A percentile compares a stretch with the other conserved stretches of the same genome.
Conservation (phyloP, 805 yeast species). For the Barnettozyma californica region DNA sequence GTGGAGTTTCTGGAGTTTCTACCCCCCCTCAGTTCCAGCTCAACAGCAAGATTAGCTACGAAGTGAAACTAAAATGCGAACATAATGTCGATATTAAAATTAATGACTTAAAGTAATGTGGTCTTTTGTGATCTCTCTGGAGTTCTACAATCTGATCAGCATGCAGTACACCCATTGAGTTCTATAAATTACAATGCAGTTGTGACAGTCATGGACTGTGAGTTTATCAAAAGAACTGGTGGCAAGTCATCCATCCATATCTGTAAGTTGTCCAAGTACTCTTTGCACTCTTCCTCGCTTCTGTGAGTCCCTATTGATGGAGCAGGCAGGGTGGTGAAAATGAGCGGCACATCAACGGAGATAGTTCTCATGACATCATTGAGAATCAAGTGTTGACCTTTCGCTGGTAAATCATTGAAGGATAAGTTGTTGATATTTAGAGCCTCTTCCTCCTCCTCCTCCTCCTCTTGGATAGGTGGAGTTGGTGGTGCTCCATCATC, state of each 20-base stretch:
- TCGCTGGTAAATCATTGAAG: conserved; percentile 86
- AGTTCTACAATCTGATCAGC: no score
- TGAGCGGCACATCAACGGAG: conserved; percentile 63
- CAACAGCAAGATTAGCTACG: no score
- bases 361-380: conserved; percentile 74
- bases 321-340: conserved; percentile 86
- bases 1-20: no score
- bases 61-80: no score
- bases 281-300: conserved; percentile 60
- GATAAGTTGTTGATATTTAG: conserved; percentile 37
- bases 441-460: conserved; percentile 16
- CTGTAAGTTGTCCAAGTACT: conserved; percentile 71
- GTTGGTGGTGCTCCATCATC: conserved; percentile 5
- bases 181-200: conserved; percentile 60
- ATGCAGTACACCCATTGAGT: no score
- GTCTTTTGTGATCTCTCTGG: no score
- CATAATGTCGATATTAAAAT: no score
- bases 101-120: no score
- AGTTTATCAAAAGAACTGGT: conserved; percentile 76
- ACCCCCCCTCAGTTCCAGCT: no score
- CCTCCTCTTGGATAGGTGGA: background rate
- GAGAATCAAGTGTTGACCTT: conserved; percentile 82
- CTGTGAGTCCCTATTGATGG: conserved; percentile 81
- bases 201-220: conserved; percentile 94
- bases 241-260: conserved; percentile 81